These are phyloP conservation scores for Salix brachista DNA, from an alignment of 345 rosid genomes.

Conservation along the genomic window DNA sequence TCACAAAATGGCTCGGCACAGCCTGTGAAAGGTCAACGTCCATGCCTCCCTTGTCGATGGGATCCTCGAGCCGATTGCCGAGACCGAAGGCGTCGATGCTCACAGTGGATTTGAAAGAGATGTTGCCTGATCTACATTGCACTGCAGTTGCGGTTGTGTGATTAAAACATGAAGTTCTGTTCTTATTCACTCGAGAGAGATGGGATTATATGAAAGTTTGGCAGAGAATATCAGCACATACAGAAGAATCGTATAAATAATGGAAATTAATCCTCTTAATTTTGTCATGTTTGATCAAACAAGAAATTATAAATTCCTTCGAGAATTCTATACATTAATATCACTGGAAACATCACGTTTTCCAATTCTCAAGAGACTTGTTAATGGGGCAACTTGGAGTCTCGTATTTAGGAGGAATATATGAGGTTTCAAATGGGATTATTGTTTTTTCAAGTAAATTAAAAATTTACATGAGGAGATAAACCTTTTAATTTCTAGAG, in stretches of 20 bases:
- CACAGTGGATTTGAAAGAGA: conserved; percentile 43
- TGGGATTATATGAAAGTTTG: not conserved
- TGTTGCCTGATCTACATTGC: conserved; percentile 30
- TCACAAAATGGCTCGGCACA: conserved; percentile 46
- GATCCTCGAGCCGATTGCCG: conserved; percentile 16
- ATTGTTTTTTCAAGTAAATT: no score
- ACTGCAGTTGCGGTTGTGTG: conserved; percentile 40
- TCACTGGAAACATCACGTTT: not conserved
- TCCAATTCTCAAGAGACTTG: no score
- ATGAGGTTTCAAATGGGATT: no score
- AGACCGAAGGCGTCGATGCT: conserved; percentile 44
- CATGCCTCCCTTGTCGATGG: conserved; percentile 14
- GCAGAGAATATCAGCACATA: not conserved
- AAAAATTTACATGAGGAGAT: no score
- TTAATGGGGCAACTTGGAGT: no score
- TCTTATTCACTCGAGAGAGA: not conserved
- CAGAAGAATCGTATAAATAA: not conserved
- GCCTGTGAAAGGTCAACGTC: conserved; percentile 29
- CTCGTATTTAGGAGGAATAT: no score
- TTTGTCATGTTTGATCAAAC: not conserved
- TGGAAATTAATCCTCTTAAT: not conserved
- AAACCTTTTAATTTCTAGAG: no score
- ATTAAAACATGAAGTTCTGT: not conserved
- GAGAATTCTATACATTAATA: not conserved
- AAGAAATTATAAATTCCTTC: not conserved